Evolutionary conservation across 2,329 filamentous ascomycete genomes (phyloP).

Genomic region (Cercospora zeina): DNA sequence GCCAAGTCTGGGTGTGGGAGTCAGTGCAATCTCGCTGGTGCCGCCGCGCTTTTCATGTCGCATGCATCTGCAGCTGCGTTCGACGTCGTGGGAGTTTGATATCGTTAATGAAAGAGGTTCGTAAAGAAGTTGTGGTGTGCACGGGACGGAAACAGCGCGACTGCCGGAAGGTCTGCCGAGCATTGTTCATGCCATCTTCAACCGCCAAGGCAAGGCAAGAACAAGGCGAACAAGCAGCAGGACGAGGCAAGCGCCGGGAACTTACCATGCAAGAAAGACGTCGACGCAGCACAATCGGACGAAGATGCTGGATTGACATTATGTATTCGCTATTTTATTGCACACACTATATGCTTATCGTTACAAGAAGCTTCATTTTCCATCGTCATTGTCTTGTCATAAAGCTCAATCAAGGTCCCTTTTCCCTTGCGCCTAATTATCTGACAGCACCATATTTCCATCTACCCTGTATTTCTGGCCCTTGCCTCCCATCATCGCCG

Average conservation of each 20-base stretch:
- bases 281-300: not conserved
- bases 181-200: not conserved
- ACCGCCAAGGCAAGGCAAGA: not conserved
- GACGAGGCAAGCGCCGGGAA: not conserved
- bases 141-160: not conserved
- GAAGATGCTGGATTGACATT: not conserved
- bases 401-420: not conserved
- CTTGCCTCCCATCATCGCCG: not conserved
- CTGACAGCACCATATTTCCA: not conserved
- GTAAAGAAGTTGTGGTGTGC: not conserved
- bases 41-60: too few species aligned
- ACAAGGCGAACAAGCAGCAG: not conserved
- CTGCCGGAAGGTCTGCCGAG: not conserved
- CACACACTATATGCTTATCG: not conserved
- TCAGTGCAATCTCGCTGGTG: too few species aligned
- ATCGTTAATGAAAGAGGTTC: not conserved
- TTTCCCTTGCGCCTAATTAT: not conserved
- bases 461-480: not conserved
- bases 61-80: too few species aligned
- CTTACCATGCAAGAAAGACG: not conserved
- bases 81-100: too few species aligned
- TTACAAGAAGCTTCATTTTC: not conserved
- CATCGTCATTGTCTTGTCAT: constrained; percentile 1
- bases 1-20: too few species aligned
- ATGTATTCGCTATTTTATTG: not conserved